A percentile compares a stretch with the other conserved stretches of the same genome.
Evolutionary conservation across 202 grass and related monocot genomes (phyloP).

Genomic region (Zoysia matrella): DNA sequence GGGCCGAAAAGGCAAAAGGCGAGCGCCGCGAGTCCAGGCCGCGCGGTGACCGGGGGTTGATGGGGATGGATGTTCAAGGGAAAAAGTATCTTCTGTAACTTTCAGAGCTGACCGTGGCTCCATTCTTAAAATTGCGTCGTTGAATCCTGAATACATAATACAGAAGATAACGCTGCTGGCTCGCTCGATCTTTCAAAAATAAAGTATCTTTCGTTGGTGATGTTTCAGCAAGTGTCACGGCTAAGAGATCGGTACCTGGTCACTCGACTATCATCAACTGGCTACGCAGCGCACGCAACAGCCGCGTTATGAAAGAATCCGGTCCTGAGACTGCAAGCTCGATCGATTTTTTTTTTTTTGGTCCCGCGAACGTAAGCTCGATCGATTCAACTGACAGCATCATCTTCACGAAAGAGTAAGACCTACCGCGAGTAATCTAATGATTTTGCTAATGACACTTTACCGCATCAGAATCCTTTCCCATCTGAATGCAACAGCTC

Average conservation of each 20-base stretch:
- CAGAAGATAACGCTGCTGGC: neutral
- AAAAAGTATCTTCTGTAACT: neutral
- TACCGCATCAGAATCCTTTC: neutral
- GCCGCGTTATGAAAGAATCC: neutral
- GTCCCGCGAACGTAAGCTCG: too few species aligned
- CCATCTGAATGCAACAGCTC: neutral
- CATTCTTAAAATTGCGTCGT: neutral
- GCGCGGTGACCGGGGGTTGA: too few species aligned
- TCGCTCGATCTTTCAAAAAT: neutral
- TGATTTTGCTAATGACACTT: neutral
- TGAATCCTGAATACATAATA: neutral
- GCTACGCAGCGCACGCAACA: neutral
- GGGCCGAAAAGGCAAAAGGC: too few species aligned
- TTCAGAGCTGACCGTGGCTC: constrained; percentile 16
- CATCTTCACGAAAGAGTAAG: neutral
- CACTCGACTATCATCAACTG: neutral
- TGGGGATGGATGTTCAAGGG: too few species aligned
- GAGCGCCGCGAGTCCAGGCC: too few species aligned
- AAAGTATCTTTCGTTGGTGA: too few species aligned
- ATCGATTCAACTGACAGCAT: neutral
- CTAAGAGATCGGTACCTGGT: neutral
- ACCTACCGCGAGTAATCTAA: neutral
- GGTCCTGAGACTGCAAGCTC: neutral
- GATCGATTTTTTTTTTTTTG: too few species aligned
- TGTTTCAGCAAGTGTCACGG: neutral